Percentiles rank a stretch among this genome's conserved stretches.
Conservation (phyloP, 2,329 filamentous ascomycete species). For the Cladosporium sp. region DNA sequence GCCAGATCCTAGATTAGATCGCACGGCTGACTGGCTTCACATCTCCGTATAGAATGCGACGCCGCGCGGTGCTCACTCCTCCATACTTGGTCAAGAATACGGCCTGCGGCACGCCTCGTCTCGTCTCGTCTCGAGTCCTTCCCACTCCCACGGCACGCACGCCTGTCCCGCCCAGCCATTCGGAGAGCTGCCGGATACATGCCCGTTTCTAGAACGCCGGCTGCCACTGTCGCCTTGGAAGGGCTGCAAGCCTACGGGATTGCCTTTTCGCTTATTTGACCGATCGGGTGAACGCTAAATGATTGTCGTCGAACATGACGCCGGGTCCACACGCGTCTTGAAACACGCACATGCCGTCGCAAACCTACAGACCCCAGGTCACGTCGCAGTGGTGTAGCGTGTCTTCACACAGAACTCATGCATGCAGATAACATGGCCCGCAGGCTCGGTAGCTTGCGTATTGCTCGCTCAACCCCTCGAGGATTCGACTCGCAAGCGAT, state of each 20-base stretch:
- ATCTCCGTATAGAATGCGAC: too few species aligned
- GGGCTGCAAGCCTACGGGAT: neutral
- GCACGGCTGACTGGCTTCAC: neutral
- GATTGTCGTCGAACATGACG: neutral
- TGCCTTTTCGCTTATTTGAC: slow-evolving; percentile 1
- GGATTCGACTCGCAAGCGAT: too few species aligned
- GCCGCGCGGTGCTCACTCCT: too few species aligned
- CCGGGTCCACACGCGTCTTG: neutral
- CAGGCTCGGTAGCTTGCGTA: too few species aligned
- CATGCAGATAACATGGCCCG: too few species aligned
- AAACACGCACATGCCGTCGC: neutral
- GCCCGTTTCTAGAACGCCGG: neutral
- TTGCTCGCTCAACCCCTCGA: too few species aligned
- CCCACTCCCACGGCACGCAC: too few species aligned
- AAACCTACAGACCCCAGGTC: neutral
- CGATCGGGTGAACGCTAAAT: neutral
- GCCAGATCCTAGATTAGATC: neutral
- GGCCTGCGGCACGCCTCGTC: too few species aligned
- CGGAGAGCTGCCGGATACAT: neutral
- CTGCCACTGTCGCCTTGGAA: neutral
- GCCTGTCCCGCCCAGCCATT: neutral
- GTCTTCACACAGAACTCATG: too few species aligned
- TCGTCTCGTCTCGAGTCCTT: neutral
- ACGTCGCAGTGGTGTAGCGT: too few species aligned
- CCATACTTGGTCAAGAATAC: too few species aligned